Evolutionary conservation across 805 yeast genomes (phyloP).

Genomic region (Candida tammaniensis): DNA sequence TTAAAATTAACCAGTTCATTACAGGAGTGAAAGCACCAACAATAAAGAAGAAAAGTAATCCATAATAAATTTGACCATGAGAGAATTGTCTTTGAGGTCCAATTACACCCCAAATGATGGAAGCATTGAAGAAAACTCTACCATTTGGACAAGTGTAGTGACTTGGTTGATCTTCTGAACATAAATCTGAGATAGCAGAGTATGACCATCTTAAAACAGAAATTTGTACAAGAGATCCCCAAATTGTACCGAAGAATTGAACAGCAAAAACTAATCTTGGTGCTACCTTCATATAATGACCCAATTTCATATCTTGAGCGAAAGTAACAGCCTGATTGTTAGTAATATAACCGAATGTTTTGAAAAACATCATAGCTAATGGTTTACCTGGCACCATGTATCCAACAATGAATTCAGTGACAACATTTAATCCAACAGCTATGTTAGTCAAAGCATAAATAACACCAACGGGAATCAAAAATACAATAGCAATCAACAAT

Average conservation of each 20-base stretch:
- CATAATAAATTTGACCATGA: conserved; percentile 20
- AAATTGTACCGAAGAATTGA: conserved; percentile 42
- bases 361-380: conserved; percentile 46
- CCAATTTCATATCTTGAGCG: conserved; percentile 48
- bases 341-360: conserved; percentile 47
- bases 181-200: conserved; percentile 31
- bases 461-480: conserved; percentile 40
- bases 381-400: conserved; percentile 49
- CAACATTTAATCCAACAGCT: conserved; percentile 32
- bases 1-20: conserved; percentile 36
- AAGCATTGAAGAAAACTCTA: conserved; percentile 40
- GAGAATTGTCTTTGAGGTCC: conserved; percentile 18
- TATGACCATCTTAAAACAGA: conserved; percentile 44
- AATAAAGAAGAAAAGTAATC: conserved; percentile 36
- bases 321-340: conserved; percentile 47
- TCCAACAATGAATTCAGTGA: conserved; percentile 42
- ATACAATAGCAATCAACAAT: conserved; percentile 34
- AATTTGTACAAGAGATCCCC: conserved; percentile 40
- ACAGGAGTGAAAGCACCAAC: conserved; percentile 37
- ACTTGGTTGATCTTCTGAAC: conserved; percentile 25
- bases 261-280: conserved; percentile 41
- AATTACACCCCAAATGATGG: conserved; percentile 44
- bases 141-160: conserved; percentile 43
- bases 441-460: conserved; percentile 30
- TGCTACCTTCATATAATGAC: conserved; percentile 42